phyloP scores from a whole-genome alignment of 306 rosid genomes.

The Mimosa bimucronata region DNA sequence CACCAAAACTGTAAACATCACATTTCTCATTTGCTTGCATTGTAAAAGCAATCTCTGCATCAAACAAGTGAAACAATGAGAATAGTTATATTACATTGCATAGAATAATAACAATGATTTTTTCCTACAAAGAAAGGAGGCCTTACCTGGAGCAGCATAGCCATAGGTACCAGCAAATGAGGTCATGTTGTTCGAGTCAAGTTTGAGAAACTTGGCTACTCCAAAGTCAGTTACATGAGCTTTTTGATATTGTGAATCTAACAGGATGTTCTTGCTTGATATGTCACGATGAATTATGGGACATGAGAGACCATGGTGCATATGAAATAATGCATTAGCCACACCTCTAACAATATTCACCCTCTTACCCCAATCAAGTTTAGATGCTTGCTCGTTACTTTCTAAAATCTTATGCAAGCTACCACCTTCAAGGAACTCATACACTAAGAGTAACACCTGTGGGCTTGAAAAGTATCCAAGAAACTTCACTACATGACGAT shows the following conservation, averaged over 20 bases:
- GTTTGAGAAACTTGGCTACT: slow-evolving; percentile 22
- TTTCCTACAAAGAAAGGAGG: too few species aligned
- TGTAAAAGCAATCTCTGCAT: background rate
- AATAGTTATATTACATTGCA: background rate
- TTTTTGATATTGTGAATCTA: background rate
- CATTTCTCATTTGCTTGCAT: background rate
- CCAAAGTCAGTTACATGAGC: slow-evolving; percentile 4
- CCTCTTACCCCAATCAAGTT: slow-evolving; percentile 18
- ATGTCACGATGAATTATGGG: background rate
- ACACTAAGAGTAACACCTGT: slow-evolving; percentile 21
- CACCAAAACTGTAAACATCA: background rate
- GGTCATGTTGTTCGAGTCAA: slow-evolving; percentile 7
- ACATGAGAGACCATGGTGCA: slow-evolving; percentile 14
- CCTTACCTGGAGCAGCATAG: slow-evolving; percentile 27
- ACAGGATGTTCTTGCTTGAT: background rate
- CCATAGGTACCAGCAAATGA: slow-evolving; percentile 33
- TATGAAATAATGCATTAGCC: background rate
- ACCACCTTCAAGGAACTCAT: slow-evolving; percentile 18
- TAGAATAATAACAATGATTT: too few species aligned
- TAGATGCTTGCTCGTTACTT: background rate
- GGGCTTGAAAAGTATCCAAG: slow-evolving; percentile 34
- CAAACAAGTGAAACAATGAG: background rate
- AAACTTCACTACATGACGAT: slow-evolving; percentile 35
- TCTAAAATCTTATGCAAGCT: background rate
- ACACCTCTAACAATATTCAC: slow-evolving; percentile 12